Evolutionary conservation across 176 grass and related monocot species (phyloP).

Genomic region (Oryza longistaminata): DNA sequence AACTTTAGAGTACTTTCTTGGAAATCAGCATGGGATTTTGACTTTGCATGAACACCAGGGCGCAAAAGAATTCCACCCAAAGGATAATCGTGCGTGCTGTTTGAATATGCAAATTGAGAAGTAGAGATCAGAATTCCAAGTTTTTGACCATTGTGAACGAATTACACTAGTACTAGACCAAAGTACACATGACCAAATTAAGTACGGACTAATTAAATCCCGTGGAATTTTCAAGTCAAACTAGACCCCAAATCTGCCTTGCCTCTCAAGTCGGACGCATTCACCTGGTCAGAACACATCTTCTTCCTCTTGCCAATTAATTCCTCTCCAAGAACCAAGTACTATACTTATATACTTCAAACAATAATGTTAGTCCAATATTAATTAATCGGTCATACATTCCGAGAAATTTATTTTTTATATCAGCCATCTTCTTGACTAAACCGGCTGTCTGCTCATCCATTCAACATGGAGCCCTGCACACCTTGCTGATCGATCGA

Average conservation of each 20-base stretch:
- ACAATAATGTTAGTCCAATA: not conserved
- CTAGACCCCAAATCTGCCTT: not conserved
- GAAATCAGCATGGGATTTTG: constrained; percentile 30
- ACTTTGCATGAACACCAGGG: not conserved
- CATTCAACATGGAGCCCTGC: not conserved
- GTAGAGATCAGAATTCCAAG: not conserved
- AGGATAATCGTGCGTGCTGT: not conserved
- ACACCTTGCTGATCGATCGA: no score
- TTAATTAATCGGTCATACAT: constrained; percentile 14
- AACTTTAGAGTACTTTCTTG: constrained; percentile 23
- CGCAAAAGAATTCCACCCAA: not conserved
- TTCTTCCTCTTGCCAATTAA: not conserved
- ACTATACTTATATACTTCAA: not conserved
- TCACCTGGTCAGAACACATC: not conserved
- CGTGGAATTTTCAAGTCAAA: constrained; percentile 15
- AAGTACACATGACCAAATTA: not conserved
- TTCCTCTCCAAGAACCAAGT: not conserved
- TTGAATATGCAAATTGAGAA: not conserved
- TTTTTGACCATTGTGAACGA: not conserved
- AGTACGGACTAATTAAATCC: not conserved
- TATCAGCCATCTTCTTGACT: constrained; percentile 2
- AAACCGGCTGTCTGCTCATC: not conserved
- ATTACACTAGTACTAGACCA: not conserved
- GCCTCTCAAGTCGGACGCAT: not conserved
- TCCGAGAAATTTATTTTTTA: not conserved